Evolutionary conservation across 1,284 basidiomycete genomes (phyloP).

Genomic region (Takashimella tepidaria): DNA sequence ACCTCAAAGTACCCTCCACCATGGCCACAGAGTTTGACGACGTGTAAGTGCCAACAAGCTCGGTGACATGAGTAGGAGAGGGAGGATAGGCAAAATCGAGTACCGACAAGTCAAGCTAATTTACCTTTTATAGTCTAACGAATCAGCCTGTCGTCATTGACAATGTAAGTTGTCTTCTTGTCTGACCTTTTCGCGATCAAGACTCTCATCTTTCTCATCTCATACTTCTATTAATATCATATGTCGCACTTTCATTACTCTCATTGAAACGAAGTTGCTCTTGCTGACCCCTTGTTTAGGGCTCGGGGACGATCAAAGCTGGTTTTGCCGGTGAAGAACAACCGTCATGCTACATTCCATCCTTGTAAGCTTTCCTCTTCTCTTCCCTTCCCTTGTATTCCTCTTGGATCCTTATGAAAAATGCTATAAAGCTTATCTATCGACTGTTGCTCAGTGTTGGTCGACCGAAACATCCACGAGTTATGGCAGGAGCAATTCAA

Average conservation of each 20-base stretch:
- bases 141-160: slow-evolving; percentile 73
- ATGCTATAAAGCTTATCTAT: too few species aligned
- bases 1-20: not conserved
- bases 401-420: too few species aligned
- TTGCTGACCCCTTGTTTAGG: slow-evolving; percentile 54
- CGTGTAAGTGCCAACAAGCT: slow-evolving; percentile 38
- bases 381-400: too few species aligned
- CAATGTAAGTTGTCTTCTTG: slow-evolving; percentile 64
- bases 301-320: slow-evolving; percentile 94
- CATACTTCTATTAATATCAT: not conserved
- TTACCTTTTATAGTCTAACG: slow-evolving; percentile 40
- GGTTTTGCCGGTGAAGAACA: slow-evolving; percentile 97
- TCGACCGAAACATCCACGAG: slow-evolving; percentile 87
- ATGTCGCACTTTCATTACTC: too few species aligned
- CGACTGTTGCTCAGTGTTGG: slow-evolving; percentile 85
- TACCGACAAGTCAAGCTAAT: too few species aligned
- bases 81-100: too few species aligned
- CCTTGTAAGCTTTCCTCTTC: slow-evolving; percentile 63
- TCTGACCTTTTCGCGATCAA: not conserved
- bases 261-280: too few species aligned
- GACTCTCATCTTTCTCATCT: not conserved
- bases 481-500: slow-evolving; percentile 76
- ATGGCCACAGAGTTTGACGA: slow-evolving; percentile 46
- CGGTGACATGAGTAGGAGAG: not conserved
- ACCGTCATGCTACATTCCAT: slow-evolving; percentile 96